Evolutionary conservation across 257 asterid genomes (phyloP).

Genomic region (Avicennia marina): DNA sequence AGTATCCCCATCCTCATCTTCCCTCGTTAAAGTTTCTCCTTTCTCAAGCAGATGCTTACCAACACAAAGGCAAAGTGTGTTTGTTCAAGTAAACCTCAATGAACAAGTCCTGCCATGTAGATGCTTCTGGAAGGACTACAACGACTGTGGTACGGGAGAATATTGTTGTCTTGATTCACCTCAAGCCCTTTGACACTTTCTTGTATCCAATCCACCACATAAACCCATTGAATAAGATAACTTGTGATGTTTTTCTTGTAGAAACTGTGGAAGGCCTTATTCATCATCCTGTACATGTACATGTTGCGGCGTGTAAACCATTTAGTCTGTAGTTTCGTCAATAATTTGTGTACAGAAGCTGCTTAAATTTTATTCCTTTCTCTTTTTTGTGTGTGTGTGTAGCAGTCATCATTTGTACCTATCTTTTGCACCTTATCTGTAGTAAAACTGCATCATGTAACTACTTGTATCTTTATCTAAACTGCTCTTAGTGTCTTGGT

Average conservation of each 20-base stretch:
- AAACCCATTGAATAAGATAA: neutral
- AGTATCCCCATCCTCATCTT: constrained; percentile 18
- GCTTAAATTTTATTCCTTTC: neutral
- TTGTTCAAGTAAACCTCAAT: constrained; percentile 28
- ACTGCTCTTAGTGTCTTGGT: no score
- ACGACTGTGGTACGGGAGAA: neutral
- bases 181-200: neutral
- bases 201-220: neutral
- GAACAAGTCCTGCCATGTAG: constrained; percentile 14
- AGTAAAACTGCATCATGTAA: no score
- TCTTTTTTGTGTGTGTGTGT: no score
- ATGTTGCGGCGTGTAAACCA: neutral
- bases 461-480: no score
- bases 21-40: no score
- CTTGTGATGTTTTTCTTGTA: neutral
- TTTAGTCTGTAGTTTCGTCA: constrained; percentile 18
- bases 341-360: constrained; percentile 20
- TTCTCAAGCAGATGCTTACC: constrained; percentile 36
- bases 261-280: neutral
- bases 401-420: no score
- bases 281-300: neutral
- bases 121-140: constrained; percentile 2
- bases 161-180: neutral
- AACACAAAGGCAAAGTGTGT: constrained; percentile 38
- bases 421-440: no score